A percentile compares a stretch with the other conserved stretches of the same genome.
phyloP scores from a whole-genome alignment of 805 yeast genomes.

The Ogataea allantospora region DNA sequence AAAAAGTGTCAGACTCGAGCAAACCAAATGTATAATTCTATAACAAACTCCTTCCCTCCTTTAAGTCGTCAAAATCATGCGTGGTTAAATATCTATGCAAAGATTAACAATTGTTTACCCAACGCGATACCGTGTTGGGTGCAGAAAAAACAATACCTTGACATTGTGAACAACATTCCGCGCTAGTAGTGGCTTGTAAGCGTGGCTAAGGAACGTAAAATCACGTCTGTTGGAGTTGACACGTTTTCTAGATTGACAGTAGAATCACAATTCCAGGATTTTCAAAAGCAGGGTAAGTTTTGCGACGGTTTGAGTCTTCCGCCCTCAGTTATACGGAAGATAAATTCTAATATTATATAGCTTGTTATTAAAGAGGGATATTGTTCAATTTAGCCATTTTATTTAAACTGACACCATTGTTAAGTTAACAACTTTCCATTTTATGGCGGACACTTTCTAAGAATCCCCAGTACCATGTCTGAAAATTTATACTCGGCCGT shows the following conservation, averaged over 20 bases:
- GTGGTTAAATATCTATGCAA: not conserved
- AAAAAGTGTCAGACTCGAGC: not conserved
- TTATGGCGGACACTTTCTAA: conserved; percentile 4
- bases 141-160: not conserved
- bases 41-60: conserved; percentile 5
- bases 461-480: conserved; percentile 17
- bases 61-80: conserved; percentile 3
- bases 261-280: not conserved
- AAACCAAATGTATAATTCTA: not conserved
- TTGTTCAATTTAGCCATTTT: conserved; percentile 1
- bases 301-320: conserved; percentile 3
- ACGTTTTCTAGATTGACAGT: conserved; percentile 4
- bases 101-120: not conserved
- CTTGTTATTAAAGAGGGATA: conserved; percentile 4
- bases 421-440: not conserved
- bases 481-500: conserved; percentile 63
- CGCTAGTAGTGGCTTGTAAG: not conserved
- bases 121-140: conserved; percentile 2
- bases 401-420: conserved; percentile 1
- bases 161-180: conserved; percentile 4
- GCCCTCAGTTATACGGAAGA: conserved; percentile 2
- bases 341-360: conserved; percentile 4
- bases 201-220: not conserved
- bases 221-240: not conserved
- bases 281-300: conserved; percentile 6